Evolutionary conservation across 495 filamentous ascomycete species (phyloP), one percentile per base, ranked within the genome.

Genomic region (Aspergillus wentii): DNA sequence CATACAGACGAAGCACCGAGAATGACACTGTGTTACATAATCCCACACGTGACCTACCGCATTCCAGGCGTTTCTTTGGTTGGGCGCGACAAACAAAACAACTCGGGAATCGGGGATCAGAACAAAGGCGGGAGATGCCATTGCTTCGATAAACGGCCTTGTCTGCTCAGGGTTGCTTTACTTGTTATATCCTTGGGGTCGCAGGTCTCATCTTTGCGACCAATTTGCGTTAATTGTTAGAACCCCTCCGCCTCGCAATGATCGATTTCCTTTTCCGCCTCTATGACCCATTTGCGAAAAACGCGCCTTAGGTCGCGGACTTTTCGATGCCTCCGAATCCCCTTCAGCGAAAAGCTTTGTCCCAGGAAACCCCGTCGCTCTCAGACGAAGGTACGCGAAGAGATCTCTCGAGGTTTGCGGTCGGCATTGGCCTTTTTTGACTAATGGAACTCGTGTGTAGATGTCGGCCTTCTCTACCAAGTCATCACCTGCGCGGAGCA

Each of bases 401-500:
- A 17, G 16, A 14, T 41, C 1, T 17, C 11, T 38, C n/a, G 11
- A 19, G 17, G 1, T 11, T 30, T 15, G 29, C 16, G 26, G 17
- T 14, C 17, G 32, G 18, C 1, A 5, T 21, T 7, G 6, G 21
- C 4, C n/a, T 42, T 35, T 10, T 15, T 23, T 32, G n/a, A 32
- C 38, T 44, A 29, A 33, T 27, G 31, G 29, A 43, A 14, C 22
- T 36, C 38, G 17, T 18, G 19, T 30, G 4, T 44, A 94, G 88
- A 94, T 72, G 80, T 95, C 56, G 74, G 72, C 36, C 71, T 90
- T 40, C 71, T 94, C 43, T 82, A 85, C 59, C 72, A 84, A 30
- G 86, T 95, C 51, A 77, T 91, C 61, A 70, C 62, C 36, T 69
- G 70, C 58, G 88, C 85, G 16, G 79, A 89, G 64, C 59, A 66